These are phyloP conservation scores for Saccharomyces paradoxus DNA, from an alignment of 805 yeast genomes.

Conservation along the genomic window DNA sequence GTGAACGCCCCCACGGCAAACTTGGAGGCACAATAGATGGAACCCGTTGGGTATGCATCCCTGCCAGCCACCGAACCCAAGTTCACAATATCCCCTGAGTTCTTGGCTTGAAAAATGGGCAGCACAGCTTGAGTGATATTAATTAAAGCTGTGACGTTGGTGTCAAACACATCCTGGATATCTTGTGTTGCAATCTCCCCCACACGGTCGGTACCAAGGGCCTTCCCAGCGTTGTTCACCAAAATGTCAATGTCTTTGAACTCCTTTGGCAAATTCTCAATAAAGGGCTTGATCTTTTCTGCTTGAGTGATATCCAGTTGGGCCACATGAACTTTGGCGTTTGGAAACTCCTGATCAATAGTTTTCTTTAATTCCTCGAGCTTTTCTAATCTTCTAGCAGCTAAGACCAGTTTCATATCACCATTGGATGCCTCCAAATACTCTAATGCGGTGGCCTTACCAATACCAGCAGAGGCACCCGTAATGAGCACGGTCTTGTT, in stretches of 20 bases:
- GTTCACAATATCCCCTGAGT: constrained; percentile 66
- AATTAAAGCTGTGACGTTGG: constrained; percentile 83
- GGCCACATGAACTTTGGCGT: constrained; percentile 38
- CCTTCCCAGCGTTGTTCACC: constrained; percentile 72
- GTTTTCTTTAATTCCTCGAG: constrained; percentile 42
- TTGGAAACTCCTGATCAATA: constrained; percentile 41
- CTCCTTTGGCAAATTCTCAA: constrained; percentile 47
- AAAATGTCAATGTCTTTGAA: constrained; percentile 59
- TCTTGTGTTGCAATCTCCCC: constrained; percentile 62
- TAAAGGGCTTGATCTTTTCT: constrained; percentile 43
- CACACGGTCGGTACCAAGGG: constrained; percentile 68
- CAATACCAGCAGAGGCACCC: constrained; percentile 97
- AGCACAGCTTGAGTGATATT: constrained; percentile 74
- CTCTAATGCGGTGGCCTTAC: constrained; percentile 83
- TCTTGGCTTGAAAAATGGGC: constrained; percentile 59
- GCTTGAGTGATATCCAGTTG: constrained; percentile 51
- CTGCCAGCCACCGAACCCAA: constrained; percentile 74
- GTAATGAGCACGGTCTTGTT: constrained; percentile 78
- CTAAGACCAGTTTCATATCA: constrained; percentile 55
- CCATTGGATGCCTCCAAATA: constrained; percentile 73
- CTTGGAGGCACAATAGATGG: constrained; percentile 69
- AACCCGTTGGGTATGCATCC: constrained; percentile 73
- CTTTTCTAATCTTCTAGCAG: constrained; percentile 71
- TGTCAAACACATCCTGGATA: constrained; percentile 66
- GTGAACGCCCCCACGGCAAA: constrained; percentile 67